Evolutionary conservation across 208 protist genomes (phyloP).

Genomic region (Leishmania turanica): DNA sequence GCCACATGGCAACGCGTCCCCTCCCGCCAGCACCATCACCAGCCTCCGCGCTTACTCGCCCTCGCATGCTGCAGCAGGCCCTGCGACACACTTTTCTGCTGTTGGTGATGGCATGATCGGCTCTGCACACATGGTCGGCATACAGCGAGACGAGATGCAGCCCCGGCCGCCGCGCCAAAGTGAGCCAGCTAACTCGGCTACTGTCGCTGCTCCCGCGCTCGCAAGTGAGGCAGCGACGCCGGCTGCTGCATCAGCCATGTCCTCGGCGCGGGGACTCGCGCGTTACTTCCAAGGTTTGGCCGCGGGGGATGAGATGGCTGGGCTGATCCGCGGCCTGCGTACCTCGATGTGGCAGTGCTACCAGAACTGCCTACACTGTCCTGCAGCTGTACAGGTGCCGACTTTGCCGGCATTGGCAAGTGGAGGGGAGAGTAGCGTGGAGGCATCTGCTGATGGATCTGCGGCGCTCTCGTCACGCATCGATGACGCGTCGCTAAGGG

Average conservation of each 20-base stretch:
- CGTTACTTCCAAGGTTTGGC: constrained; percentile 45
- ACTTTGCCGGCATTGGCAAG: background rate
- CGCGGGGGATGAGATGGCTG: constrained; percentile 41
- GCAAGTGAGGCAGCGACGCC: background rate
- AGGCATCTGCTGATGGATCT: background rate
- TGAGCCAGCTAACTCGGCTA: background rate
- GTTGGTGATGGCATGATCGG: background rate
- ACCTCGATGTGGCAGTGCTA: constrained; percentile 27
- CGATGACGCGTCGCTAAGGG: background rate
- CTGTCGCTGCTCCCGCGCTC: background rate
- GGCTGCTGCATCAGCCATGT: background rate
- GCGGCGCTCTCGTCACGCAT: background rate
- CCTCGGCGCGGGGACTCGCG: constrained; percentile 6
- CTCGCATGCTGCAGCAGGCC: background rate
- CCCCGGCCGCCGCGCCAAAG: background rate
- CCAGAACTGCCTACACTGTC: constrained; percentile 18
- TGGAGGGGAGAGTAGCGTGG: too few species aligned
- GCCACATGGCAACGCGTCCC: background rate
- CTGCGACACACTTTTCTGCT: background rate
- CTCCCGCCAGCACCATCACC: background rate
- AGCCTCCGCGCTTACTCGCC: background rate
- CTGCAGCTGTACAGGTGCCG: background rate
- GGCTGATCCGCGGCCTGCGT: constrained; percentile 37
- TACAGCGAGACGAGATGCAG: background rate
- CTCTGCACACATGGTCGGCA: background rate